A percentile compares a stretch with the other conserved stretches of the same genome.
These are phyloP conservation scores for Globisporangium apiculatum DNA, from an alignment of 352 stramenopile genomes.

Conservation along the genomic window DNA sequence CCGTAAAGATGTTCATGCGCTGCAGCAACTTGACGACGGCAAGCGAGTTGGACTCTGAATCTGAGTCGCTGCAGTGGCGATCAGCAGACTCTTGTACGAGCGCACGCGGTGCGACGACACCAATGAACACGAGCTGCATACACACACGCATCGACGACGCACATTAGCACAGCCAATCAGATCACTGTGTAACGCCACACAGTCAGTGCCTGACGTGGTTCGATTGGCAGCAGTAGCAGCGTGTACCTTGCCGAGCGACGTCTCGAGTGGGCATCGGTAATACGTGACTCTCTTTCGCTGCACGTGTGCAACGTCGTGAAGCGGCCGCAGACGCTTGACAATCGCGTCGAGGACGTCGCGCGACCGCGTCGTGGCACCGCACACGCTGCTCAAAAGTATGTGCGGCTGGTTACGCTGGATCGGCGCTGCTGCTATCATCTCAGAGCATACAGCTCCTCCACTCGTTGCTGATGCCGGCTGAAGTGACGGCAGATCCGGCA, in stretches of 20 bases:
- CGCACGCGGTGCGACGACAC: conserved; percentile 7
- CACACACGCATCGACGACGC: background rate
- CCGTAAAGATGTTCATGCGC: conserved; percentile 20
- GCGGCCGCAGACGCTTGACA: background rate
- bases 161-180: background rate
- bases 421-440: too few species aligned
- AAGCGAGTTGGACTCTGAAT: background rate
- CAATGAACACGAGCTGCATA: conserved; percentile 33
- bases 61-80: background rate
- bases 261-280: conserved; percentile 16
- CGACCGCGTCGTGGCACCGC: background rate
- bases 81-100: too few species aligned
- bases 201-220: background rate
- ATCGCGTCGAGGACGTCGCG: background rate
- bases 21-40: conserved; percentile 24
- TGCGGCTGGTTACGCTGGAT: background rate
- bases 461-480: too few species aligned
- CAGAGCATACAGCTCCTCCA: too few species aligned
- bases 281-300: background rate
- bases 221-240: too few species aligned
- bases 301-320: background rate
- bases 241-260: conserved; percentile 35
- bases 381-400: background rate
- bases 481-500: too few species aligned
- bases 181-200: background rate